These are phyloP conservation scores for Tetrahymena malaccensis DNA, from an alignment of 73 alveolate genomes.

Conservation along the genomic window DNA sequence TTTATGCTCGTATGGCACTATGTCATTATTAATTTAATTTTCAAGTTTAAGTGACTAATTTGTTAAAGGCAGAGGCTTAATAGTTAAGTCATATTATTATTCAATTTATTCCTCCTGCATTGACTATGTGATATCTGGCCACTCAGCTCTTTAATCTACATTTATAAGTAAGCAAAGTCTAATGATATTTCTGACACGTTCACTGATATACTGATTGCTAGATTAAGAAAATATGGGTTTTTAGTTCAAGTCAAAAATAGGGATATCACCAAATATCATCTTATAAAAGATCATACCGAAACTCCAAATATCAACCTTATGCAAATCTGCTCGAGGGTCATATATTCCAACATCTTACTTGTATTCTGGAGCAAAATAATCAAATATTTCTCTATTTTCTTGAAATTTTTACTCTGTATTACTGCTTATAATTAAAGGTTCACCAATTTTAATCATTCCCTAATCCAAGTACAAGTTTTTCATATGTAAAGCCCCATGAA, in stretches of 20 bases:
- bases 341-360: not conserved
- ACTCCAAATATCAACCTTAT: not conserved
- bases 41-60: not conserved
- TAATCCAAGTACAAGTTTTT: not conserved
- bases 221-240: not conserved
- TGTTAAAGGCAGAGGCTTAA: not conserved
- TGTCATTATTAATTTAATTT: not conserved
- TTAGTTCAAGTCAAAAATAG: not conserved
- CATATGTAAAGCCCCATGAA: not conserved
- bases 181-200: not conserved
- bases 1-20: not conserved
- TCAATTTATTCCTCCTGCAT: not conserved
- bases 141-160: not conserved
- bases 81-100: not conserved
- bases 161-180: not conserved
- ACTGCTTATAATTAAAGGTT: not conserved
- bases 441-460: not conserved
- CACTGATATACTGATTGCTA: not conserved
- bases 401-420: not conserved
- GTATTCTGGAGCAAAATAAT: not conserved
- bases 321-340: not conserved
- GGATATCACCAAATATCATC: not conserved
- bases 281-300: not conserved
- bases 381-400: not conserved
- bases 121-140: not conserved